Percentiles rank a stretch among this genome's conserved stretches.
phyloP scores from a whole-genome alignment of 495 filamentous ascomycete species.

The Hypomontagnella monticulosa region DNA sequence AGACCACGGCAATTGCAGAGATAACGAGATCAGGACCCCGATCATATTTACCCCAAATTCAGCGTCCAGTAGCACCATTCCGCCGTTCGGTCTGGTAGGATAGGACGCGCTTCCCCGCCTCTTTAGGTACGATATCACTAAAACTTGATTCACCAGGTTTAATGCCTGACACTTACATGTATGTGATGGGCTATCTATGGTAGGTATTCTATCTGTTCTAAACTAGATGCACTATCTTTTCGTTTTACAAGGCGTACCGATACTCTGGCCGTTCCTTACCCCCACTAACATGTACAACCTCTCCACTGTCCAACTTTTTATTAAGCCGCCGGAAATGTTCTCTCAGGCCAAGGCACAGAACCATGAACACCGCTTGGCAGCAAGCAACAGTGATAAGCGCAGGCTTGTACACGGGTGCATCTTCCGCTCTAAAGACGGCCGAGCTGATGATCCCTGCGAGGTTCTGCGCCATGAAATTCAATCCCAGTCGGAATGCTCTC shows the following conservation, averaged over 20 bases:
- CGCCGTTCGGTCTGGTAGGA: too few species aligned
- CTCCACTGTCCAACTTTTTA: conserved; percentile 21
- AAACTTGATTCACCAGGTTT: too few species aligned
- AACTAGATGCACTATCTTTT: too few species aligned
- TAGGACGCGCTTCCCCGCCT: too few species aligned
- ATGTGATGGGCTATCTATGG: too few species aligned
- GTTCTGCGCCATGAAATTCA: conserved; percentile 23
- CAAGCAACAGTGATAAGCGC: conserved; percentile 23
- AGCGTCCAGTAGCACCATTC: too few species aligned
- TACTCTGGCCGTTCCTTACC: conserved; percentile 17
- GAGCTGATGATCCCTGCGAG: conserved; percentile 23
- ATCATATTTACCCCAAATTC: too few species aligned
- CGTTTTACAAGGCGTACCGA: conserved; percentile 27
- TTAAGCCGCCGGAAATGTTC: conserved; percentile 15
- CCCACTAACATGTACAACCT: conserved; percentile 6
- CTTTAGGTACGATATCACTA: too few species aligned
- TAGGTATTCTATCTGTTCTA: too few species aligned
- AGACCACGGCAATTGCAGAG: too few species aligned
- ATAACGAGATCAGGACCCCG: too few species aligned
- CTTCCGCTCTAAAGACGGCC: conserved; percentile 14
- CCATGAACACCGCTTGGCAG: conserved; percentile 21
- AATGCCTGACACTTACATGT: too few species aligned
- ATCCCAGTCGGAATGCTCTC: conserved; percentile 15
- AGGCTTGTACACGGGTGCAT: conserved; percentile 25
- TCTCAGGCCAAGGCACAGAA: conserved; percentile 17